Evolutionary conservation across 164 flowering plant species (phyloP).

Genomic region (Chimonanthus praecox): DNA sequence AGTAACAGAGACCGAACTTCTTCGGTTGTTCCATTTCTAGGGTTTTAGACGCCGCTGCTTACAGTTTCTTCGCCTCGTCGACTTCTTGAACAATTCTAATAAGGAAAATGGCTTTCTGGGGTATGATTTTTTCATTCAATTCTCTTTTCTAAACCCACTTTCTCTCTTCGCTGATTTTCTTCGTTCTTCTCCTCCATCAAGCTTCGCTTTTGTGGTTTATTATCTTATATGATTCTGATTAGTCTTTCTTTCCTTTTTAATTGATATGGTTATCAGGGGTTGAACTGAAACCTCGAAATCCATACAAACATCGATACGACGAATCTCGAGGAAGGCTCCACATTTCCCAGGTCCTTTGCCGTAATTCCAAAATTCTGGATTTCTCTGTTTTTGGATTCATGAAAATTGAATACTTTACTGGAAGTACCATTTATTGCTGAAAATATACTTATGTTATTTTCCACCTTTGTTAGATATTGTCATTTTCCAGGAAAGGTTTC

Average conservation of each 20-base stretch:
- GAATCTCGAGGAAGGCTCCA: slow-evolving; percentile 50
- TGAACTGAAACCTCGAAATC: slow-evolving; percentile 69
- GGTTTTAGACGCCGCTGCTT: background rate
- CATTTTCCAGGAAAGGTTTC: background rate
- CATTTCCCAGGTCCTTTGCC: slow-evolving; percentile 60
- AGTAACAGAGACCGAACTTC: background rate
- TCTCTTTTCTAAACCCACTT: background rate
- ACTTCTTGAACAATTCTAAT: background rate
- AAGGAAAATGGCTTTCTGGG: slow-evolving; percentile 7
- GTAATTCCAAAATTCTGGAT: too few relatives aligned
- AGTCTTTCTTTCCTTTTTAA: background rate
- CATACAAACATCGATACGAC: slow-evolving; percentile 40
- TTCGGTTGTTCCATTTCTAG: background rate
- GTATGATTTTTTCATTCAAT: background rate
- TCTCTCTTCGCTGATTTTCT: background rate
- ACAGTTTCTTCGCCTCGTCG: background rate
- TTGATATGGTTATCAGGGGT: slow-evolving; percentile 38
- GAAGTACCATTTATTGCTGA: too few relatives aligned
- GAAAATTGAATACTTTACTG: too few relatives aligned
- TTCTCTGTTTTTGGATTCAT: too few relatives aligned
- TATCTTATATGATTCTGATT: background rate
- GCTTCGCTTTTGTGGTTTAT: background rate
- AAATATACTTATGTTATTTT: too few relatives aligned
- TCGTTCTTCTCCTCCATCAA: background rate
- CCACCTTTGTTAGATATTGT: too few relatives aligned